Evolutionary conservation across 331 rosid species (phyloP), one percentile per base, ranked within the genome.

Genomic region (Spiraea crenata): DNA sequence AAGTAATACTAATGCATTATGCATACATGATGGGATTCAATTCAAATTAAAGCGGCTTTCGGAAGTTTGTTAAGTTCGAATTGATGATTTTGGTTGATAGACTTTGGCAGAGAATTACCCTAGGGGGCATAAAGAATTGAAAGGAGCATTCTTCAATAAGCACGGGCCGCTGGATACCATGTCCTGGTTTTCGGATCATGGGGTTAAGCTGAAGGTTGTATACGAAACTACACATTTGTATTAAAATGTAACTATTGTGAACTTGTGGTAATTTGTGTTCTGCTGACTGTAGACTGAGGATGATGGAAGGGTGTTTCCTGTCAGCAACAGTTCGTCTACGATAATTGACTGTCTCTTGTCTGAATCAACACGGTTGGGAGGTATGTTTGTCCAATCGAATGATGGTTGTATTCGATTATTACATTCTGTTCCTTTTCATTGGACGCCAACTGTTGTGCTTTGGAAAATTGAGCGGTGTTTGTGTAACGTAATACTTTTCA

Each of bases 271-370:
- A 80, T 78, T 74, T 72, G 25, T 80, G 47, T 65, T 69, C 48
- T 46, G 63, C 62, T 80, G 58, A 74, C 14, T 40, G 39, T 76
- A 93, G 98, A 74, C 79, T 67, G 98, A 93, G 88, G 95, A 88
- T 71, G 98, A 90, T 77, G 98, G 98, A 35, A 85, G 97, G 82
- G 98, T 89, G 44, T 93, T 93, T 86, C 98, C 97, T 54, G 89
- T 93, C 85, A 93, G 97, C 83, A 80, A 93, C 74, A 81, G 84
- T 70, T 90, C 97, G 48, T 82, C 98, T 75, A 80, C 99, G 0
- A 81, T 93, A 71, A 85, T 89, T 66, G 92, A 93, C 77, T 88
- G 98, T 81, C 92, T 93, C 78, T 82, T 90, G 91, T 79, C 92
- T 67, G 91, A 89, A 79, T 83, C 81, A 14, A 80, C 74, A 25